Evolutionary conservation across 2,329 filamentous ascomycete species (phyloP), one percentile per base, ranked within the genome.

Genomic region (Leptosphaerulina australis): DNA sequence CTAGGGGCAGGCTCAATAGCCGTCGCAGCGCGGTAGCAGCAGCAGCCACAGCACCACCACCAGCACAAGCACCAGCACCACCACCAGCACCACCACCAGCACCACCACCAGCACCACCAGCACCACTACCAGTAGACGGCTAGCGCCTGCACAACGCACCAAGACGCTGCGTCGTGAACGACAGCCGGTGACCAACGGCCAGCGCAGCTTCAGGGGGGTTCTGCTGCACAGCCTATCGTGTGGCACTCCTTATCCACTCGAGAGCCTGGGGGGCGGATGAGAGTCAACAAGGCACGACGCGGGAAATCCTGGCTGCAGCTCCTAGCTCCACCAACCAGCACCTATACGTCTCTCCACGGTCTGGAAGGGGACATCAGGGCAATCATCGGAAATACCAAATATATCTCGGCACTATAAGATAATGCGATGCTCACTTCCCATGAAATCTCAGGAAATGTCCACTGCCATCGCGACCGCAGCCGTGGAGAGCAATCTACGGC

Each of bases 311-410:
- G 38, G 58, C 52, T 50, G 46, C 50, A 47, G 50, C 48, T 48
- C 47, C 22, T 37, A 37, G 38, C 56, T 57, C 60, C 52, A 56
- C 61, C 58, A 62, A 59, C 60, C 57, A 59, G 39, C 47, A 36
- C 22, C 18, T 30, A 44, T 39, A 44, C 26, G 25, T 18, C 37
- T 35, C 20, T 18, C 2, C 22, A 11, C 44, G 40, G 48, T 50
- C 48, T 41, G 45, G 48, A 50, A 45, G 47, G 40, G 24, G 20
- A n/a, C 14, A 46, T 37, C 48, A 45, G 39, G 33, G 39, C 15
- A 38, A 50, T 44, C 46, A 34, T 38, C 48, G 48, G 48, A 45
- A 40, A 50, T 50, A 40, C 41, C 36, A 39, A 34, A 18, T 40
- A 30, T 14, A 35, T 24, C 48, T 50, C 48, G 24, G 40, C 24